Percentiles rank a stretch among this genome's conserved stretches.
Evolutionary conservation across 805 yeast species (phyloP).

Genomic region (Sungouiella thailandica): DNA sequence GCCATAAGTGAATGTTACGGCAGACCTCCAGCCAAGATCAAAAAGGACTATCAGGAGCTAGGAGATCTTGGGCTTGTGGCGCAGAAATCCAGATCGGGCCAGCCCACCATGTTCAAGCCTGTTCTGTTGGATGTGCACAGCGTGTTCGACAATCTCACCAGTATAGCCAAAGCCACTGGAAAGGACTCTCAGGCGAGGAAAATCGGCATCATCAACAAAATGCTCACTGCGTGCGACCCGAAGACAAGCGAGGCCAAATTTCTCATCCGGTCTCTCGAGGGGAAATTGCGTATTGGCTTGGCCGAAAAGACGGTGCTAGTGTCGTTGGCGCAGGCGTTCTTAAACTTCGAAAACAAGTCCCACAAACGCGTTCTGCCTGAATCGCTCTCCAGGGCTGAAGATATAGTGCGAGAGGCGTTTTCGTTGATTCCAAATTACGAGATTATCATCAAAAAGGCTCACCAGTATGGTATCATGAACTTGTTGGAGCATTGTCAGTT

Average conservation of each 20-base stretch:
- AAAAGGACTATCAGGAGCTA: constrained; percentile 64
- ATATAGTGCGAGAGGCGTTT: constrained; percentile 75
- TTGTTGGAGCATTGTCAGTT: constrained; percentile 65
- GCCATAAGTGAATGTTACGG: constrained; percentile 92
- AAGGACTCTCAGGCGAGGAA: constrained; percentile 76
- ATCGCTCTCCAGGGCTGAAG: constrained; percentile 61
- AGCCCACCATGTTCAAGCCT: constrained; percentile 92
- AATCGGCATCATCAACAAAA: constrained; percentile 70
- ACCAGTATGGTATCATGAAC: constrained; percentile 62
- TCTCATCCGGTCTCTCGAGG: constrained; percentile 84
- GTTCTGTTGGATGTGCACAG: constrained; percentile 65
- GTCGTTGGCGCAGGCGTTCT: constrained; percentile 79
- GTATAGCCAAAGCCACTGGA: constrained; percentile 76
- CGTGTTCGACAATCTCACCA: constrained; percentile 70
- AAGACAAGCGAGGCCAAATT: constrained; percentile 74
- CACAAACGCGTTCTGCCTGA: constrained; percentile 33
- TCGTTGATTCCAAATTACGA: constrained; percentile 91
- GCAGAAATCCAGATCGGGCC: constrained; percentile 72
- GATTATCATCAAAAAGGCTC: constrained; percentile 59
- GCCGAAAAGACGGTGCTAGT: constrained; percentile 90
- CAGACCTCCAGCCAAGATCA: constrained; percentile 63
- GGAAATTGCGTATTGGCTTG: constrained; percentile 86
- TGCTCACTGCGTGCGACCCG: constrained; percentile 82
- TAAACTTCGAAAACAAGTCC: constrained; percentile 47
- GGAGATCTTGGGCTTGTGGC: constrained; percentile 95